phyloP scores from a whole-genome alignment of 805 yeast genomes.

The Metschnikowia arizonensis region DNA sequence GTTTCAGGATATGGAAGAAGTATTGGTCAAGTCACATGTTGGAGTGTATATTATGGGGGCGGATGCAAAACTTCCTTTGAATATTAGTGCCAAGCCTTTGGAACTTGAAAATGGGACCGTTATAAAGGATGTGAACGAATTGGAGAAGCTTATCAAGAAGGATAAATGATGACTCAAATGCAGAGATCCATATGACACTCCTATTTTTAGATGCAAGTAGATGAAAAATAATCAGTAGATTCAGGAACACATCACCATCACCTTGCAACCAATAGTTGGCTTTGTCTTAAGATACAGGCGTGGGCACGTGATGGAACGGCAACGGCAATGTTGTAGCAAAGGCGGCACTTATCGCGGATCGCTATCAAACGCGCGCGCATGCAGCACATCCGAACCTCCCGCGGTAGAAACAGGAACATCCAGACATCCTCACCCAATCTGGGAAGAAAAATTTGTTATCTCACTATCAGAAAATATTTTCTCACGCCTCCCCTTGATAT shows the following conservation, averaged over 20 bases:
- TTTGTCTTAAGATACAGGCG: too few relatives aligned
- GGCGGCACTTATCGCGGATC: constrained; percentile 5
- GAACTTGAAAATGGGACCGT: neutral
- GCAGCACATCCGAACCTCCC: constrained; percentile 2
- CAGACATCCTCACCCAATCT: constrained; percentile 6
- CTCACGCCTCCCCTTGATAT: neutral
- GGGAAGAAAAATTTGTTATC: constrained; percentile 8
- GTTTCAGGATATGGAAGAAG: constrained; percentile 3
- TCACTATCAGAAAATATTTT: constrained; percentile 6
- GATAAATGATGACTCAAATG: too few relatives aligned
- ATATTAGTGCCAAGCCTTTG: constrained; percentile 7
- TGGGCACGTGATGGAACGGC: too few relatives aligned
- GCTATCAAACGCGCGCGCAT: constrained; percentile 2
- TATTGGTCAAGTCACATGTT: neutral
- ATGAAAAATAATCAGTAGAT: too few relatives aligned
- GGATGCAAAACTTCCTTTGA: constrained; percentile 6
- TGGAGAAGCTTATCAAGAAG: neutral
- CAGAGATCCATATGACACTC: too few relatives aligned
- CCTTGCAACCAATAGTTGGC: too few relatives aligned
- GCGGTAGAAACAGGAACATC: neutral
- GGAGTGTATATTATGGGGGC: constrained; percentile 12
- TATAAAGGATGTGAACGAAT: neutral
- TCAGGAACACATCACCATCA: too few relatives aligned
- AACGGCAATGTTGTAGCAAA: constrained; percentile 3
- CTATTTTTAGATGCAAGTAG: too few relatives aligned